phyloP scores from a whole-genome alignment of 2,329 filamentous ascomycete genomes.

The Neonectria hederae region DNA sequence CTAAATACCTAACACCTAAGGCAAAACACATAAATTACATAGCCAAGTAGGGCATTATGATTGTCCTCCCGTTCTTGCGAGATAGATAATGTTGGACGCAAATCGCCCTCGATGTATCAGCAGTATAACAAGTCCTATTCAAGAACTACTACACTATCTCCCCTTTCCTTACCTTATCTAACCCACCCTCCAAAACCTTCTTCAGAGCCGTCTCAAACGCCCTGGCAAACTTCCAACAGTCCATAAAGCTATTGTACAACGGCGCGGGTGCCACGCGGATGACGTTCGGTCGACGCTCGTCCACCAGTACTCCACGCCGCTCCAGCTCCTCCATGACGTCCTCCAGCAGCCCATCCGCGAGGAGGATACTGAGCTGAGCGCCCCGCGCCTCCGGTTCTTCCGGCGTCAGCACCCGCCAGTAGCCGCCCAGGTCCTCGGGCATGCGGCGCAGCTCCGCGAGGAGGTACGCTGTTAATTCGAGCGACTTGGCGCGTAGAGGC shows the following conservation, averaged over 20 bases:
- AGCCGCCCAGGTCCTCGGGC: slow-evolving; percentile 30
- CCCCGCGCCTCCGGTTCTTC: slow-evolving; percentile 69
- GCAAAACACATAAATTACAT: too few relatives aligned
- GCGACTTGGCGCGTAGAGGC: slow-evolving; percentile 67
- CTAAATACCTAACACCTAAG: too few relatives aligned
- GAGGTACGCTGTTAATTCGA: slow-evolving; percentile 73
- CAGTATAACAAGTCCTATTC: background rate
- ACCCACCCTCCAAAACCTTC: slow-evolving; percentile 32
- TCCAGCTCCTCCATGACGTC: slow-evolving; percentile 69
- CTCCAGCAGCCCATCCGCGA: slow-evolving; percentile 73
- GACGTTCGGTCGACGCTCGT: slow-evolving; percentile 83
- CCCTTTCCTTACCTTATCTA: background rate
- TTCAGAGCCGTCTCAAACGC: slow-evolving; percentile 41
- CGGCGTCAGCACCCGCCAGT: slow-evolving; percentile 73
- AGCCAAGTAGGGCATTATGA: too few relatives aligned
- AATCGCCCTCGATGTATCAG: background rate
- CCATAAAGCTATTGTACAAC: slow-evolving; percentile 80
- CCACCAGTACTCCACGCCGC: slow-evolving; percentile 74
- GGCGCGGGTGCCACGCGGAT: slow-evolving; percentile 82
- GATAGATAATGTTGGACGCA: background rate
- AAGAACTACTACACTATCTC: too few relatives aligned
- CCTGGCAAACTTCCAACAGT: slow-evolving; percentile 54
- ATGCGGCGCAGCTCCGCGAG: slow-evolving; percentile 65
- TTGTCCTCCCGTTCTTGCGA: too few relatives aligned
- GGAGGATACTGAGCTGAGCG: slow-evolving; percentile 78